These are phyloP conservation scores for Cercophora samala DNA, from an alignment of 495 filamentous ascomycete genomes.

Conservation along the genomic window DNA sequence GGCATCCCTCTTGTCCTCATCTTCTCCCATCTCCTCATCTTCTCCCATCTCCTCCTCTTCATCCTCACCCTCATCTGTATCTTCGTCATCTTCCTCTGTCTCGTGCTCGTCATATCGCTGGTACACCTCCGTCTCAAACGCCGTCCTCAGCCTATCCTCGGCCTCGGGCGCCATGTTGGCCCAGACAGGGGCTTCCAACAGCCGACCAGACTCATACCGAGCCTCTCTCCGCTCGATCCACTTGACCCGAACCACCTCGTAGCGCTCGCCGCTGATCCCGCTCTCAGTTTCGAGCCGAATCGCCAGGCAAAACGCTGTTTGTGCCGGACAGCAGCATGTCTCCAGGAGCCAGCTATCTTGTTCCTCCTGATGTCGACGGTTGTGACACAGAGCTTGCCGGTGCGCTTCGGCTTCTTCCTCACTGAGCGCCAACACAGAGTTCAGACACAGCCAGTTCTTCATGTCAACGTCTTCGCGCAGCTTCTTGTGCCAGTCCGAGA, in stretches of 20 bases:
- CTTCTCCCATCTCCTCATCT: neutral
- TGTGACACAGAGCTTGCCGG: neutral
- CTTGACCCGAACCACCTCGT: neutral
- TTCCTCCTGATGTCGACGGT: no score
- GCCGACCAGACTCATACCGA: neutral
- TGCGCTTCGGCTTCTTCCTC: neutral
- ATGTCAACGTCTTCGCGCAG: neutral
- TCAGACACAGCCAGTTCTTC: neutral
- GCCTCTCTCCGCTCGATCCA: neutral
- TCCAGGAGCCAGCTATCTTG: neutral
- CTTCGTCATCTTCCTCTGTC: neutral
- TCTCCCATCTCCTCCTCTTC: neutral
- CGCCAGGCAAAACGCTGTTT: neutral
- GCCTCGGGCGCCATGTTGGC: neutral
- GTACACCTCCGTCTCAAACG: neutral
- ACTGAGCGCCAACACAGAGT: neutral
- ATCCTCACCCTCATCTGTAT: neutral
- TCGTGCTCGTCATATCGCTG: neutral
- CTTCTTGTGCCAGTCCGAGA: neutral
- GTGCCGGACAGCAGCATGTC: neutral
- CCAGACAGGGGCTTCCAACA: neutral
- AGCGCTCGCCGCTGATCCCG: neutral
- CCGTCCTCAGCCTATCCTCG: neutral
- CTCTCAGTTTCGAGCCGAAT: neutral
- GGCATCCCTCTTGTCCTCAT: neutral